Conservation (phyloP, 371 early-diverging fungal genomes). For the Mortierella sp. region DNA sequence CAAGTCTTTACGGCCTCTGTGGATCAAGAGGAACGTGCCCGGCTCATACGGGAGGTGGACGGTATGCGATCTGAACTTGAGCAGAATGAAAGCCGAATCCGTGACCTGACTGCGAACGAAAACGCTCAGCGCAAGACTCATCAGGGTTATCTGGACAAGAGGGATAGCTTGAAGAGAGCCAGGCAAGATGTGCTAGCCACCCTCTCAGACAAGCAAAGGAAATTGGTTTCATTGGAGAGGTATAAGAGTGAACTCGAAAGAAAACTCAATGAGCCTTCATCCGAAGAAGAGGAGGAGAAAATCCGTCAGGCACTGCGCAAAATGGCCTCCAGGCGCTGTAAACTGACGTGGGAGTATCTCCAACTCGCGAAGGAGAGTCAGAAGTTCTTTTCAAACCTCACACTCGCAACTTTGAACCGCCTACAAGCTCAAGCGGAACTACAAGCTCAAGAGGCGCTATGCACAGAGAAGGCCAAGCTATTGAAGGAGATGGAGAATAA, state of each 20-base stretch:
- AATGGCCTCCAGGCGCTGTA: constrained; percentile 37
- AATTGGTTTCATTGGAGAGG: too few relatives aligned
- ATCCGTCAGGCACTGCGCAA: constrained; percentile 30
- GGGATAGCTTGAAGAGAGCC: constrained; percentile 1
- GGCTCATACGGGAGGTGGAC: constrained; percentile 31
- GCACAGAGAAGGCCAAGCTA: constrained; percentile 21
- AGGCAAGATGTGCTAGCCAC: constrained; percentile 7
- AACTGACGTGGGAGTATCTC: constrained; percentile 40
- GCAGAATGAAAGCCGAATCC: constrained; percentile 21
- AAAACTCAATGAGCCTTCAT: constrained; percentile 27
- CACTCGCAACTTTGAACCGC: constrained; percentile 28
- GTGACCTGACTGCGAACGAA: constrained; percentile 33
- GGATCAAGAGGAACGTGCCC: constrained; percentile 26
- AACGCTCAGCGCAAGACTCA: constrained; percentile 15
- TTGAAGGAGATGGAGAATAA: constrained; percentile 49
- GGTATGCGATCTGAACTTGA: constrained; percentile 12
- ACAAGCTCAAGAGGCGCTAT: constrained; percentile 30
- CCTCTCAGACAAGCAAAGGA: too few relatives aligned
- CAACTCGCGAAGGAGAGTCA: constrained; percentile 32
- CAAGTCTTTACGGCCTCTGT: constrained; percentile 39
- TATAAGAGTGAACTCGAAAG: constrained; percentile 26
- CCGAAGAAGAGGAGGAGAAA: constrained; percentile 41
- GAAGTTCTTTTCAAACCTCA: constrained; percentile 28
- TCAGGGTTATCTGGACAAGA: constrained; percentile 12
- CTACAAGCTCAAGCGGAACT: constrained; percentile 42